phyloP scores from a whole-genome alignment of 1,284 basidiomycete genomes.

The Flammula alnicola region DNA sequence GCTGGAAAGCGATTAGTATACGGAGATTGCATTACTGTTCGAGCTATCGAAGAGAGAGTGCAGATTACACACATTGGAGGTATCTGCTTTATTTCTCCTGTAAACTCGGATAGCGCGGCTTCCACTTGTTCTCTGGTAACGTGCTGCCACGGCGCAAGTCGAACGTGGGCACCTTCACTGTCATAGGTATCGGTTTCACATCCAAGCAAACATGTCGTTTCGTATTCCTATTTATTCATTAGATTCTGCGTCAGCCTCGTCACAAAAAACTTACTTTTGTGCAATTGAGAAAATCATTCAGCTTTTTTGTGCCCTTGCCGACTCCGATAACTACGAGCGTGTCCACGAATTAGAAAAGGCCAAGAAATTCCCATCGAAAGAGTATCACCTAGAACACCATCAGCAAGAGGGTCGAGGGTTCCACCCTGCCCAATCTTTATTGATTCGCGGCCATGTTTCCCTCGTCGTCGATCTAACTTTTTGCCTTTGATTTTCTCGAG shows the following conservation, averaged over 20 bases:
- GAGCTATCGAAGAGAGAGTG: constrained; percentile 10
- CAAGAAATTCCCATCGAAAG: constrained; percentile 5
- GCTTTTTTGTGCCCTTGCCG: constrained; percentile 88
- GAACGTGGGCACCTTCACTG: constrained; percentile 80
- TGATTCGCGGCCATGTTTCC: constrained; percentile 45
- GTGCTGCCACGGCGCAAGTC: constrained; percentile 81
- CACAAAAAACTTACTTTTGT: constrained; percentile 70
- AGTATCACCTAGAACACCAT: constrained; percentile 80
- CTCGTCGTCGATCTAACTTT: constrained; percentile 38
- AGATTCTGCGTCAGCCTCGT: no score
- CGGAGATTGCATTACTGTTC: neutral
- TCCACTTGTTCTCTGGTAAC: constrained; percentile 83
- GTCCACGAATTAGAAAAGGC: constrained; percentile 15
- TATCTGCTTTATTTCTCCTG: constrained; percentile 87
- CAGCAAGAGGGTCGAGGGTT: constrained; percentile 96
- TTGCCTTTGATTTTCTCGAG: constrained; percentile 48
- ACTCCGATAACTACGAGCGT: constrained; percentile 81
- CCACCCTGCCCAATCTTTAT: constrained; percentile 92
- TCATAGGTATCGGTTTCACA: constrained; percentile 97
- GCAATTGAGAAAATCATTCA: constrained; percentile 87
- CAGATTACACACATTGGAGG: constrained; percentile 81
- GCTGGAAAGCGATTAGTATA: constrained; percentile 46
- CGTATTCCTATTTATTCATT: constrained; percentile 74
- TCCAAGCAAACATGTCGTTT: constrained; percentile 89
- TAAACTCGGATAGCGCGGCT: constrained; percentile 74